Conservation (phyloP, 345 rosid genomes). For the Xanthoceras sorbifolium region DNA sequence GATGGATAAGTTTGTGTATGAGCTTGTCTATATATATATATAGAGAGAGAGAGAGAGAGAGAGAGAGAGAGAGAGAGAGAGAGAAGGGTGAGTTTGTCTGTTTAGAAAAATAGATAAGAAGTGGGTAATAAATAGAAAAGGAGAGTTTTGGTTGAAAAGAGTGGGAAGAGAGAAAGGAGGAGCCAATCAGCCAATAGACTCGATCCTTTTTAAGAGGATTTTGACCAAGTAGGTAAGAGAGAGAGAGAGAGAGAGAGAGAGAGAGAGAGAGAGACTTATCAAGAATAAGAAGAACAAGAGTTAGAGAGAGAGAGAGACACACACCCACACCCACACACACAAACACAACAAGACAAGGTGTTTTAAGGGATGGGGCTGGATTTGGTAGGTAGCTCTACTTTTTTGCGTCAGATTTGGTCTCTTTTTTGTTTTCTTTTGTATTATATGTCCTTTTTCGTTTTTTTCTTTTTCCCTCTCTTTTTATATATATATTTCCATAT, state of each 20-base stretch:
- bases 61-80: too few species aligned
- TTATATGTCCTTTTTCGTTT: too few species aligned
- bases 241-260: too few species aligned
- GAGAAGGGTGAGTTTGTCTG: background rate
- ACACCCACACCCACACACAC: too few species aligned
- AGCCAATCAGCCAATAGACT: slow-evolving; percentile 23
- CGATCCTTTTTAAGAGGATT: slow-evolving; percentile 25
- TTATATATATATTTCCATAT: background rate
- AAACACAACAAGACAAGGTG: slow-evolving; percentile 35
- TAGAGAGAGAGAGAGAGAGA: background rate
- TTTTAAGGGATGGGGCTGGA: slow-evolving; percentile 45
- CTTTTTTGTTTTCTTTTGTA: slow-evolving; percentile 17
- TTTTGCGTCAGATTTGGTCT: slow-evolving; percentile 39
- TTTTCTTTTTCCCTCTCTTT: background rate
- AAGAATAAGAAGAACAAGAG: slow-evolving; percentile 31
- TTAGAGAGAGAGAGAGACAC: slow-evolving; percentile 35
- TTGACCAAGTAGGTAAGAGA: slow-evolving; percentile 64
- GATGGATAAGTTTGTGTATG: background rate
- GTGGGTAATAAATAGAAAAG: background rate
- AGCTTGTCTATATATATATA: background rate
- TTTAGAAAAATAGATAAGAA: background rate
- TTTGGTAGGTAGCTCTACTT: slow-evolving; percentile 48
- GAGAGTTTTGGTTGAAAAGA: slow-evolving; percentile 1
- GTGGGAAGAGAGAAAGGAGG: slow-evolving; percentile 11
- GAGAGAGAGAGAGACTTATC: too few species aligned